These are phyloP conservation scores for Macrocybe sp. DNA, from an alignment of 1,284 basidiomycete species.

Conservation along the genomic window DNA sequence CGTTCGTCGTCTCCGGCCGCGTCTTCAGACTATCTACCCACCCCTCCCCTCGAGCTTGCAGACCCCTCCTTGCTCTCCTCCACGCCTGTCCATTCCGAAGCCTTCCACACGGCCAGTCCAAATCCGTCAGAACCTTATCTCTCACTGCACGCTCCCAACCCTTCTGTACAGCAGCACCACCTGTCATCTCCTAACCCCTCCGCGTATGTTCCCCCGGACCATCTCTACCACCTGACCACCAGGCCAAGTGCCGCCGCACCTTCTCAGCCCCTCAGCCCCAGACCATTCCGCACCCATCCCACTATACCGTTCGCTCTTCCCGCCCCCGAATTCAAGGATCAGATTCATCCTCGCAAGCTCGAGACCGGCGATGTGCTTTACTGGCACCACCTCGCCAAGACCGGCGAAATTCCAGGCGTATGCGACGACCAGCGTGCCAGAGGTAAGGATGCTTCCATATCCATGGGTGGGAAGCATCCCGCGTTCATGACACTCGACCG, in stretches of 20 bases:
- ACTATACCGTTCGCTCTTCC: conserved; percentile 17
- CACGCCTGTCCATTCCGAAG: conserved; percentile 19
- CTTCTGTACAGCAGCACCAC: conserved; percentile 6
- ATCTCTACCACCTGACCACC: conserved; percentile 13
- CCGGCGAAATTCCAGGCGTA: conserved; percentile 71
- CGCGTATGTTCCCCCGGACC: conserved; percentile 10
- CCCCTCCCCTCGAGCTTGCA: conserved; percentile 35
- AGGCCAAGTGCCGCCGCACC: conserved; percentile 14
- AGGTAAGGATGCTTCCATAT: conserved; percentile 6
- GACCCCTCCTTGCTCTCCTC: conserved; percentile 26
- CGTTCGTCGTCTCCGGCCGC: conserved; percentile 15
- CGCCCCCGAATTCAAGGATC: conserved; percentile 32
- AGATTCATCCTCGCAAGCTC: conserved; percentile 34
- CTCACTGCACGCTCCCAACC: conserved; percentile 7
- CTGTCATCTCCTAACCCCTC: conserved; percentile 5
- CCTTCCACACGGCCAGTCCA: conserved; percentile 11
- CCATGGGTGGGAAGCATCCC: conserved; percentile 10
- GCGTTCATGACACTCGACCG: conserved; percentile 24
- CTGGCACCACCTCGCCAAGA: conserved; percentile 73
- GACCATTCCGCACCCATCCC: conserved; percentile 18
- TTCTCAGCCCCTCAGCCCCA: conserved; percentile 15
- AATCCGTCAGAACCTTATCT: conserved; percentile 3
- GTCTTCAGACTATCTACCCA: conserved; percentile 33
- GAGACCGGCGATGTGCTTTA: conserved; percentile 64
- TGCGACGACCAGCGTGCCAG: conserved; percentile 54